A percentile compares a stretch with the other conserved stretches of the same genome.
Evolutionary conservation across 257 asterid species (phyloP).

Genomic region (Nicotiana knightiana): DNA sequence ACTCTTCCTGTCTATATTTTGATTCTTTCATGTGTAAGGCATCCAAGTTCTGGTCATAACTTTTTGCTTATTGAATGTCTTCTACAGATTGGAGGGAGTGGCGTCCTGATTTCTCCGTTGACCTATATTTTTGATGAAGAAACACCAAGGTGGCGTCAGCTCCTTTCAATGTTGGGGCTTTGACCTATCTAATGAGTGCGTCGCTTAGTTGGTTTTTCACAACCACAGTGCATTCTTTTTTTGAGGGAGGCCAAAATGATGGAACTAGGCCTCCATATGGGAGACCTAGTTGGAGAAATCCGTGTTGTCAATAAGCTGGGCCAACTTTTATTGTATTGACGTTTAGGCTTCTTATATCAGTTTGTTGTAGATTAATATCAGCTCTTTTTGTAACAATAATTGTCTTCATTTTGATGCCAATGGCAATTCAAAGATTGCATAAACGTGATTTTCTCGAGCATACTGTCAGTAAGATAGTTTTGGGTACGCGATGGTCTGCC

Average conservation of each 20-base stretch:
- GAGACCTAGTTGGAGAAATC: background rate
- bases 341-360: background rate
- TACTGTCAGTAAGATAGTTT: too few relatives aligned
- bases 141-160: conserved; percentile 93
- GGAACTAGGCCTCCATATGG: background rate
- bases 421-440: background rate
- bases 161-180: conserved; percentile 60
- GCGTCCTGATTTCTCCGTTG: conserved; percentile 82
- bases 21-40: background rate
- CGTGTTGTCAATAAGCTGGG: background rate
- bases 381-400: conserved; percentile 1
- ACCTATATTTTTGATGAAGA: conserved; percentile 97
- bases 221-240: background rate
- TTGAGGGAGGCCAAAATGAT: background rate
- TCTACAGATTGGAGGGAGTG: conserved; percentile 94
- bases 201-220: background rate
- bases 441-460: background rate
- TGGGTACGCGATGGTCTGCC: too few relatives aligned
- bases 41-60: background rate
- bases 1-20: background rate
- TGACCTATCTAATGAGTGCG: conserved; percentile 11
- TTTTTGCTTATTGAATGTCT: background rate
- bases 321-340: background rate
- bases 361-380: background rate
- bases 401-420: background rate